Base-by-base conservation (phyloP, 805 yeast genomes). In the Pichia ethanolica region DNA sequence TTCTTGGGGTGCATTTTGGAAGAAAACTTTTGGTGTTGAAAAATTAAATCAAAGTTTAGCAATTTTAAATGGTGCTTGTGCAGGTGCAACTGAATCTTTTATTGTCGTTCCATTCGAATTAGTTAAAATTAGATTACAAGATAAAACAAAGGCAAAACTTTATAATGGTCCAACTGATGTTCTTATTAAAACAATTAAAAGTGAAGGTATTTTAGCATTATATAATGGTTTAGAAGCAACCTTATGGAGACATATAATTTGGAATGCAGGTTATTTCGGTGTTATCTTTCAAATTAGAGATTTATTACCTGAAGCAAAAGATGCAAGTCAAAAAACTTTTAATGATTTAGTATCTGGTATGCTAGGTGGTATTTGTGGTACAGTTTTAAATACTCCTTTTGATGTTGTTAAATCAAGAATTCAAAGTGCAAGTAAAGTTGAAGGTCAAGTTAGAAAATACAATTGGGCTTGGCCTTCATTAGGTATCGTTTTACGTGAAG, bases 241-340 rank as follows among this genome's bases (percentile, higher is more conserved):
- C 9, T 70, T 93, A 64, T 93, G 97, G 96, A 86, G 99, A 78
- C 98, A 93, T 67, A 79, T 88, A 52, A 72, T 81, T 52, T 93
- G 99, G 99, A 93, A 93, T 71, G 96, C 97, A 42, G 98, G 98
- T 52, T 93, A 93, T 72, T 93, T 93, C 66, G 99, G 99, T 56
- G 79, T 86, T 59, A 93, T 93, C 60, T 86, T 82, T 80, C 96
- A 89, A 72, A 83, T 89, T 49, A 81, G 96, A 68, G 61, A 73
- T 7, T 58, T 88, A 54, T 74, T 93, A 71, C 98, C 98, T 59
- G 72, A 77, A 66, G 87, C 96, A 41, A 76, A 79, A 53, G 77
- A 74, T 50, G 71, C 83, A 35, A 70, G 85, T 41, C 86, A 86
- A 63, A 82, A 89, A 72, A 88, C 95, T 44, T 68, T 82, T 53